A percentile compares a stretch with the other conserved stretches of the same genome.
Evolutionary conservation across 2,329 filamentous ascomycete species (phyloP).

Genomic region (Ophiostoma sp.): DNA sequence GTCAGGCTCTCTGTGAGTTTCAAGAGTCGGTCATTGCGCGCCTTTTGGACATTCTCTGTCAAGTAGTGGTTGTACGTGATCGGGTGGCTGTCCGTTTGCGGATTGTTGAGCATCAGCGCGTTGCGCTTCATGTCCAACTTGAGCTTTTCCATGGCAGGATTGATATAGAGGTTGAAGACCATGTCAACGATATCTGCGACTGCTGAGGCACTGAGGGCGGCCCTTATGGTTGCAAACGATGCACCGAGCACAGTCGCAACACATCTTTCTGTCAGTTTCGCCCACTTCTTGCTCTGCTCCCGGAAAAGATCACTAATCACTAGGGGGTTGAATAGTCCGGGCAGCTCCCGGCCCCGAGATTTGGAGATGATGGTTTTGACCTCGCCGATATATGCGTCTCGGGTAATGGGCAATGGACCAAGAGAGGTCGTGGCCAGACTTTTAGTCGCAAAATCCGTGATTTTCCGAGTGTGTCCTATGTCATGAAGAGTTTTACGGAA

Average conservation of each 20-base stretch:
- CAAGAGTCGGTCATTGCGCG: neutral
- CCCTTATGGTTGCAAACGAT: neutral
- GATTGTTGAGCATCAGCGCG: neutral
- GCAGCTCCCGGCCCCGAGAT: neutral
- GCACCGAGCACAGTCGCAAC: neutral
- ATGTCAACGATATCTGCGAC: neutral
- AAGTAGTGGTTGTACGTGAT: constrained; percentile 2
- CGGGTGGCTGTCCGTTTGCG: neutral
- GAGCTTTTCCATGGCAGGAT: neutral
- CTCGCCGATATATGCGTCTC: neutral
- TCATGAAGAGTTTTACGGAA: neutral
- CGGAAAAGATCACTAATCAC: neutral
- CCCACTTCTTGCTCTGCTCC: constrained; percentile 1
- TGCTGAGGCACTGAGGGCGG: neutral
- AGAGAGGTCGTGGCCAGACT: neutral
- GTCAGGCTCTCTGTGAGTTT: neutral
- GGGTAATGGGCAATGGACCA: neutral
- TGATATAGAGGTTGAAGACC: neutral
- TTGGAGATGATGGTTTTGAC: neutral
- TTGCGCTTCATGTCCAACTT: neutral
- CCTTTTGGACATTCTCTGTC: neutral
- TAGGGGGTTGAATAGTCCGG: neutral
- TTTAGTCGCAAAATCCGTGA: neutral
- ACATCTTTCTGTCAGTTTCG: neutral
- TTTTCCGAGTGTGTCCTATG: neutral